These are phyloP conservation scores for Suillus cothurnatus DNA, from an alignment of 768 basidiomycete genomes.

Conservation along the genomic window DNA sequence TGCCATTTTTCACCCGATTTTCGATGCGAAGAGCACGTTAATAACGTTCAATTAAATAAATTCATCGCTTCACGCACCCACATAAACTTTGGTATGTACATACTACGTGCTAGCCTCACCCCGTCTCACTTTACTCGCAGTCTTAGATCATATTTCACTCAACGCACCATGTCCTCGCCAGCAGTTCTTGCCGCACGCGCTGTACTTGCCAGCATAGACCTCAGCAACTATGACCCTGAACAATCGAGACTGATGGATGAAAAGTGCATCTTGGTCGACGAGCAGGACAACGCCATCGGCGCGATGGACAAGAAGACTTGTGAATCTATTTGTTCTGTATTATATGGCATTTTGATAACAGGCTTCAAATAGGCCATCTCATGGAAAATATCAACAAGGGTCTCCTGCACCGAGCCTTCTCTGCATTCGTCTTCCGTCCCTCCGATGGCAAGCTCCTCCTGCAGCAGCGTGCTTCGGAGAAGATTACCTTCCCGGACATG, in stretches of 20 bases:
- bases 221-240: slow-evolving; percentile 85
- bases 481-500: slow-evolving; percentile 99
- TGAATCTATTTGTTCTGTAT: slow-evolving; percentile 40
- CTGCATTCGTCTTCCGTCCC: slow-evolving; percentile 94
- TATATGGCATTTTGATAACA: background rate
- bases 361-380: slow-evolving; percentile 70
- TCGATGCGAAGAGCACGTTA: background rate
- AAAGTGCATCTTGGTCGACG: slow-evolving; percentile 88
- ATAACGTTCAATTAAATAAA: too few species aligned
- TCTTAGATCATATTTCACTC: slow-evolving; percentile 3
- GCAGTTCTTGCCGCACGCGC: slow-evolving; percentile 64
- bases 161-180: slow-evolving; percentile 53
- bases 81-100: background rate
- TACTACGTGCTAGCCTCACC: background rate
- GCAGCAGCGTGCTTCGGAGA: slow-evolving; percentile 95
- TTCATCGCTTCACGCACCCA: background rate
- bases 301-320: slow-evolving; percentile 97
- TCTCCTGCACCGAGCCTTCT: slow-evolving; percentile 96
- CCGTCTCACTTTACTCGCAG: slow-evolving; percentile 4
- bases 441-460: slow-evolving; percentile 90
- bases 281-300: slow-evolving; percentile 81
- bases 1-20: slow-evolving; percentile 4
- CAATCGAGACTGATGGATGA: slow-evolving; percentile 97
- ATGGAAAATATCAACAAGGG: slow-evolving; percentile 97
- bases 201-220: slow-evolving; percentile 72